A percentile compares a stretch with the other conserved stretches of the same genome.
phyloP scores from a whole-genome alignment of 768 basidiomycete species.

The Tricholoma furcatifolium region DNA sequence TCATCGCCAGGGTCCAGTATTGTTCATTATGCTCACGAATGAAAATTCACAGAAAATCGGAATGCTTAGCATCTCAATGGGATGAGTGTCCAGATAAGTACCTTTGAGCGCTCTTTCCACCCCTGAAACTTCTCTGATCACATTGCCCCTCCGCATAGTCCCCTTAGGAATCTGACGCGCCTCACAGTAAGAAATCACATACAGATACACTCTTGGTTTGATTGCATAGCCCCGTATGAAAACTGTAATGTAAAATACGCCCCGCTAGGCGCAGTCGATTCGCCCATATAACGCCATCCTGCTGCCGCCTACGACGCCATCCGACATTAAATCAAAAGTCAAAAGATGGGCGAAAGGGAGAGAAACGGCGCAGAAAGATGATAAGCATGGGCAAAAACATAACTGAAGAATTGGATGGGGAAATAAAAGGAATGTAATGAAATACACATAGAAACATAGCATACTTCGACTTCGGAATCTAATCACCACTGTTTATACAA shows the following conservation, averaged over 20 bases:
- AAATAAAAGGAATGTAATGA: conserved; percentile 3
- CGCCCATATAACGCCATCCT: neutral
- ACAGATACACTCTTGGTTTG: conserved; percentile 12
- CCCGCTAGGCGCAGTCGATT: neutral
- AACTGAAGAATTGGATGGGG: neutral
- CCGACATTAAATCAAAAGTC: neutral
- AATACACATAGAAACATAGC: conserved; percentile 19
- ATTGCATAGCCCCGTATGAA: conserved; percentile 5
- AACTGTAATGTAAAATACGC: neutral
- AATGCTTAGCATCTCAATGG: no score
- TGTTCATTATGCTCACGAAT: no score
- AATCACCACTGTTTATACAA: conserved; percentile 5
- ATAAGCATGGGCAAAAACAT: neutral
- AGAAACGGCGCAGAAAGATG: neutral
- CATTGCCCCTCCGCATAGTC: neutral
- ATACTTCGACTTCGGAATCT: conserved; percentile 11
- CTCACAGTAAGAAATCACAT: neutral
- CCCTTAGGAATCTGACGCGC: neutral
- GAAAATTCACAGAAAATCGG: no score
- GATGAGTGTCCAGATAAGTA: no score
- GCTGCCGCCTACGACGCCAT: neutral
- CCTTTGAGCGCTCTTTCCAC: no score
- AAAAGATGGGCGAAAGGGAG: neutral
- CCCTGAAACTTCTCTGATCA: neutral
- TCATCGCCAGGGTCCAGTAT: no score